Evolutionary conservation across 1,139 yeast species (phyloP).

Genomic region (Yamadazyma blattariae): DNA sequence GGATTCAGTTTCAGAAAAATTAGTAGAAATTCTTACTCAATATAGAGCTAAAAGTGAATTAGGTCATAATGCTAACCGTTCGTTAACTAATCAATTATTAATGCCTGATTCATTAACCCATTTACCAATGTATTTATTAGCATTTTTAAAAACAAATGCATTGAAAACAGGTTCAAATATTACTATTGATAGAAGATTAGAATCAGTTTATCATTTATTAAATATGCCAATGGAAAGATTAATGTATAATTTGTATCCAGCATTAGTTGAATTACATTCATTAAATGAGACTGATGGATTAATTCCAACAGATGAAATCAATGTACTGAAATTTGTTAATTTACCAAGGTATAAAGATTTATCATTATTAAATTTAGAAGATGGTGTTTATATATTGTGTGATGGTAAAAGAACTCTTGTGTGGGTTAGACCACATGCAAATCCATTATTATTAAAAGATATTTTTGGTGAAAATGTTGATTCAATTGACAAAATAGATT

Average conservation of each 20-base stretch:
- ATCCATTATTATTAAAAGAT: conserved; percentile 66
- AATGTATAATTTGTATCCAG: conserved; percentile 73
- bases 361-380: conserved; percentile 46
- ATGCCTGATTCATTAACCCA: conserved; percentile 81
- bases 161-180: conserved; percentile 48
- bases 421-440: conserved; percentile 72
- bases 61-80: conserved; percentile 44
- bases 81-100: conserved; percentile 63
- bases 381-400: conserved; percentile 78
- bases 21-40: conserved; percentile 73
- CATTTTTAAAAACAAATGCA: conserved; percentile 68
- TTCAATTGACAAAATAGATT: conserved; percentile 41
- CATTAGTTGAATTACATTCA: conserved; percentile 71
- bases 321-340: conserved; percentile 45
- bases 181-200: conserved; percentile 58
- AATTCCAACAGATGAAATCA: conserved; percentile 32
- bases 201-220: conserved; percentile 53
- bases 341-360: conserved; percentile 52
- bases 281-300: conserved; percentile 56
- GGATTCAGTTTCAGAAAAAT: conserved; percentile 58
- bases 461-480: conserved; percentile 61
- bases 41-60: conserved; percentile 61
- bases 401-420: conserved; percentile 62
- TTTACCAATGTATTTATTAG: conserved; percentile 63
- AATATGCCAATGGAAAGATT: conserved; percentile 59